Conservation (phyloP, 2,329 filamentous ascomycete species). For the Pseudonectria buxi region DNA sequence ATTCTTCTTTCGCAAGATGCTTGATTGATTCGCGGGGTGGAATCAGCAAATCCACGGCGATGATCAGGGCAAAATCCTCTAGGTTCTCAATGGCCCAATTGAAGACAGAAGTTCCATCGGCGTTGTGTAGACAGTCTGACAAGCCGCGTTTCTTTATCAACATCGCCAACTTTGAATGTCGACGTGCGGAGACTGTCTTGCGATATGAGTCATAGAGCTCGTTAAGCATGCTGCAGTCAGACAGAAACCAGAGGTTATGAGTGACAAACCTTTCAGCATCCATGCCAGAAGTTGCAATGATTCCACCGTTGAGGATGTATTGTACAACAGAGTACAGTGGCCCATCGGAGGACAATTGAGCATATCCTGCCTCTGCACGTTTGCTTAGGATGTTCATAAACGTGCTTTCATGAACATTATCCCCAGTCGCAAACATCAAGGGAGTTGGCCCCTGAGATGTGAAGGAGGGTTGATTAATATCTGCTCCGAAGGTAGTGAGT, state of each 20-base stretch:
- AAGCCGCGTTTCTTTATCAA: background rate
- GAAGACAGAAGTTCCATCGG: background rate
- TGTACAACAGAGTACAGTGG: slow-evolving; percentile 1
- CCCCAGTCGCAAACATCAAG: slow-evolving; percentile 6
- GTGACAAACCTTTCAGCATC: no score
- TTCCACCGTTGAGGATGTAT: slow-evolving; percentile 1
- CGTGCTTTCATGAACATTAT: background rate
- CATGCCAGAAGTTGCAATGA: background rate
- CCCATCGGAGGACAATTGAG: background rate
- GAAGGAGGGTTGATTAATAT: slow-evolving; percentile 1
- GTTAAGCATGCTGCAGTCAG: no score
- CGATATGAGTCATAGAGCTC: no score
- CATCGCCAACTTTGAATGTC: background rate
- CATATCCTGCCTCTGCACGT: background rate
- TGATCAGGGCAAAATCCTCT: background rate
- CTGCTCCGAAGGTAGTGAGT: background rate
- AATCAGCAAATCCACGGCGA: background rate
- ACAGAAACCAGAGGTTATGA: no score
- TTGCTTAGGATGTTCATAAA: background rate
- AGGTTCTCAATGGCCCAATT: slow-evolving; percentile 5
- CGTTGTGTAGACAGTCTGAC: background rate
- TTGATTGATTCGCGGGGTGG: background rate
- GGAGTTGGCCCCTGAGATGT: slow-evolving; percentile 1
- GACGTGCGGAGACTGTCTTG: no score
- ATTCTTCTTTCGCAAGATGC: background rate